phyloP scores from a whole-genome alignment of 148 eudicot species.

The Rheum nobile region DNA sequence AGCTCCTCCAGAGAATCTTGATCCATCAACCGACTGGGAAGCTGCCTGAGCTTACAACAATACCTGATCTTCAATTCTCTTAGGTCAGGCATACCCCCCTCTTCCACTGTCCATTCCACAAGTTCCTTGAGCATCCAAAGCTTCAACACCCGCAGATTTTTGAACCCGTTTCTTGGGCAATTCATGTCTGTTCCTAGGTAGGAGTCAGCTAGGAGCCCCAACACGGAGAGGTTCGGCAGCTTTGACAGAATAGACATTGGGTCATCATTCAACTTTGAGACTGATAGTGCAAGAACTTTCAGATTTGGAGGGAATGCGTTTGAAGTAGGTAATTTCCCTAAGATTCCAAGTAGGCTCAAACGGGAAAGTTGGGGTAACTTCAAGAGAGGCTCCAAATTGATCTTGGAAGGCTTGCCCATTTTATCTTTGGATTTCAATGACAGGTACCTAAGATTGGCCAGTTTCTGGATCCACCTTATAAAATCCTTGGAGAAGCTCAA shows the following conservation, averaged over 20 bases:
- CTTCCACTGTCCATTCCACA: constrained; percentile 19
- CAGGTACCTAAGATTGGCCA: constrained; percentile 19
- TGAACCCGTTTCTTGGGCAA: constrained; percentile 22
- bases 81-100: constrained; percentile 23
- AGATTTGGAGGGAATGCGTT: constrained; percentile 23
- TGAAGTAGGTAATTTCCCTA: constrained; percentile 6
- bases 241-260: constrained; percentile 30
- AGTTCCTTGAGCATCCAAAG: constrained; percentile 36
- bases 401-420: constrained; percentile 17
- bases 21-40: constrained; percentile 14
- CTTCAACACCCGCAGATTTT: constrained; percentile 23
- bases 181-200: constrained; percentile 16
- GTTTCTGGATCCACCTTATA: constrained; percentile 17
- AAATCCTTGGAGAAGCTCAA: constrained; percentile 6
- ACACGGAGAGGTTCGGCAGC: constrained; percentile 22
- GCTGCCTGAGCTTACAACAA: constrained; percentile 17
- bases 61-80: constrained; percentile 25
- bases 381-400: constrained; percentile 15
- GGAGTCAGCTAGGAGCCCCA: constrained; percentile 33
- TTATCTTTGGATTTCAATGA: constrained; percentile 30
- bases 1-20: constrained; percentile 20
- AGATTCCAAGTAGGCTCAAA: constrained; percentile 27
- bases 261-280: constrained; percentile 24
- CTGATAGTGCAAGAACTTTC: constrained; percentile 30
- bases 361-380: constrained; percentile 17